phyloP scores from a whole-genome alignment of 1,139 yeast genomes.

The Yarrowia galli region DNA sequence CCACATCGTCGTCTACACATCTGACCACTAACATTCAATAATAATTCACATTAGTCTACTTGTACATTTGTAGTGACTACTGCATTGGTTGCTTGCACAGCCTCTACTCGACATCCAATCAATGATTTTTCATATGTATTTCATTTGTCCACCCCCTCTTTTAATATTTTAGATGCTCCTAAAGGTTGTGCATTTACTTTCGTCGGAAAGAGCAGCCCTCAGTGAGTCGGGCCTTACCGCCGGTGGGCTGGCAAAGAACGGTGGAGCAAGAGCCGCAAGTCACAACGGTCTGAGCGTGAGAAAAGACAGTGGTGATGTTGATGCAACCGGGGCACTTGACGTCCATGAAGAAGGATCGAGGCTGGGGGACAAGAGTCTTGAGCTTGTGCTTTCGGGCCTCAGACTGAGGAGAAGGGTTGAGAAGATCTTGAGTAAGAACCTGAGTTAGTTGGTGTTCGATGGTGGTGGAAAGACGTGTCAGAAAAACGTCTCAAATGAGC shows the following conservation, averaged over 20 bases:
- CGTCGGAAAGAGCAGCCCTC: slow-evolving; percentile 99
- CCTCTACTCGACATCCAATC: too few relatives aligned
- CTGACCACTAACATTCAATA: too few relatives aligned
- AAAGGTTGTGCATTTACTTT: slow-evolving; percentile 64
- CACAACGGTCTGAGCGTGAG: slow-evolving; percentile 99
- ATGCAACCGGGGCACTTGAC: slow-evolving; percentile 99
- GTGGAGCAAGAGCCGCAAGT: slow-evolving; percentile 99
- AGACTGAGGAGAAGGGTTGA: slow-evolving; percentile 96
- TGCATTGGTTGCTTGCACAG: too few relatives aligned
- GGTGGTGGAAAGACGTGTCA: neutral
- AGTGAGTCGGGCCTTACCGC: slow-evolving; percentile 99
- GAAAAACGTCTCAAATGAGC: neutral
- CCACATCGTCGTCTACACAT: too few relatives aligned
- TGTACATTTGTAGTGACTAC: too few relatives aligned
- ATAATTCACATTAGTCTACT: too few relatives aligned
- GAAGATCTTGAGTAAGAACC: slow-evolving; percentile 98
- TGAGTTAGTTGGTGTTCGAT: slow-evolving; percentile 41
- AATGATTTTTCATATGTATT: slow-evolving; percentile 38
- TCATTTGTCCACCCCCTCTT: slow-evolving; percentile 37
- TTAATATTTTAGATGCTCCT: slow-evolving; percentile 38
- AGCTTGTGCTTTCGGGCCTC: slow-evolving; percentile 98
- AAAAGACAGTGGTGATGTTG: slow-evolving; percentile 98
- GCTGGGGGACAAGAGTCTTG: slow-evolving; percentile 95
- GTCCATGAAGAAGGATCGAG: slow-evolving; percentile 99
- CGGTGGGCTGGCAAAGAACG: slow-evolving; percentile 98